phyloP scores from a whole-genome alignment of 139 green algal species.

The Yamagishiella unicocca region DNA sequence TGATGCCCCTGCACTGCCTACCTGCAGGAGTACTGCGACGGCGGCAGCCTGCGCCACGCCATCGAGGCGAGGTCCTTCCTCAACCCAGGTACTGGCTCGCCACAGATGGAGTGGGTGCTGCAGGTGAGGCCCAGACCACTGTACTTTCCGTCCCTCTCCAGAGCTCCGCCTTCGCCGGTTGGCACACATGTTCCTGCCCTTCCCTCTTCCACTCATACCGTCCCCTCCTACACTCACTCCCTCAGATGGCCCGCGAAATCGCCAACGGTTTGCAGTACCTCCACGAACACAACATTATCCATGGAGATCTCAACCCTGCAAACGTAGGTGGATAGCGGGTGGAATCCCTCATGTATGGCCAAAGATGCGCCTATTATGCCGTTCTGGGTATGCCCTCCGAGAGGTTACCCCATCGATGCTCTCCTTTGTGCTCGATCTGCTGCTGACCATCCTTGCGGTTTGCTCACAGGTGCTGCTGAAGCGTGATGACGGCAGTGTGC shows the following conservation, averaged over 20 bases:
- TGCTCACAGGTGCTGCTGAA: conserved; percentile 31
- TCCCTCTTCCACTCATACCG: background rate
- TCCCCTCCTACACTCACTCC: background rate
- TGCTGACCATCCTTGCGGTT: background rate
- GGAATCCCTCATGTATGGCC: too few species aligned
- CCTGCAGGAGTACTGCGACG: conserved; percentile 47
- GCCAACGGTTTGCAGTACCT: conserved; percentile 50
- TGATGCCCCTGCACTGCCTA: too few species aligned
- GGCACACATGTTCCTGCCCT: too few species aligned
- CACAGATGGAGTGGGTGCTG: conserved; percentile 49
- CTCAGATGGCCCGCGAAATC: conserved; percentile 44
- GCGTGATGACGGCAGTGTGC: conserved; percentile 12
- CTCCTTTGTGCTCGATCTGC: too few species aligned
- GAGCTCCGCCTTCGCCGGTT: too few species aligned
- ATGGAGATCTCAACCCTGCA: conserved; percentile 50
- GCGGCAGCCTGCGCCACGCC: conserved; percentile 42
- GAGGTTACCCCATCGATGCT: too few species aligned
- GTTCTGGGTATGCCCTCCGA: too few species aligned
- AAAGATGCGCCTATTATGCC: too few species aligned
- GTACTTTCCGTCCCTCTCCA: too few species aligned
- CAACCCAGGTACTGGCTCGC: background rate
- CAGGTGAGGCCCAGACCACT: too few species aligned
- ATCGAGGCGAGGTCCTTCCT: conserved; percentile 48
- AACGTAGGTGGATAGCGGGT: conserved; percentile 38
- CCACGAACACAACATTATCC: conserved; percentile 54